phyloP scores from a whole-genome alignment of 1,284 basidiomycete species.

The Ganoderma resinaceum region DNA sequence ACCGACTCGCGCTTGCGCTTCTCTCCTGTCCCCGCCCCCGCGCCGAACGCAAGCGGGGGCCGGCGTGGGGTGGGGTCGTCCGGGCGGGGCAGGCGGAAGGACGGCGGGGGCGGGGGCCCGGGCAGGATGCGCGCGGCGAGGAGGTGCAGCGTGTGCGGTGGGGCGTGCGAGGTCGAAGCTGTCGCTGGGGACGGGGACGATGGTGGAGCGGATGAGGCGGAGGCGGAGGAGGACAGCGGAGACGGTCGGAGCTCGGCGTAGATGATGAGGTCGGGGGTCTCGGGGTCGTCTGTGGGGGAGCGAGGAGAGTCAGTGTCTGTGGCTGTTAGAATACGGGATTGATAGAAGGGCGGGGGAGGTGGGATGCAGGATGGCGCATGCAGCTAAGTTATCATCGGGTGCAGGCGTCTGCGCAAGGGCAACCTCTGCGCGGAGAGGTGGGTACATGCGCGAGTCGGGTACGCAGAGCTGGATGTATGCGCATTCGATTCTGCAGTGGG shows the following conservation, averaged over 20 bases:
- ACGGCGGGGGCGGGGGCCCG: constrained; percentile 44
- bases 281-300: constrained; percentile 57
- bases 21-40: not conserved
- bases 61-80: constrained; percentile 80
- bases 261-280: constrained; percentile 72
- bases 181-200: constrained; percentile 9
- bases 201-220: constrained; percentile 19
- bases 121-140: constrained; percentile 65
- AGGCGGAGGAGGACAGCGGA: constrained; percentile 7
- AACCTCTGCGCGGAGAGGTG: not conserved
- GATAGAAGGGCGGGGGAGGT: not conserved
- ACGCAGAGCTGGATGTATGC: not conserved
- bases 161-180: constrained; percentile 35
- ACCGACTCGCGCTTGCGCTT: constrained; percentile 4
- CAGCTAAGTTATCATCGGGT: not conserved
- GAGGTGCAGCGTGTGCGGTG: constrained; percentile 48
- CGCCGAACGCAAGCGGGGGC: constrained; percentile 51
- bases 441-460: not conserved
- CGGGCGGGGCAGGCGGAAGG: constrained; percentile 62
- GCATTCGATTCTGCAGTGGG: not conserved
- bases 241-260: constrained; percentile 56
- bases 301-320: not conserved
- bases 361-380: not conserved
- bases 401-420: no score
- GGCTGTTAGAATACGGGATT: no score